Evolutionary conservation across 2,329 filamentous ascomycete genomes (phyloP), one percentile per base, ranked within the genome.

Genomic region (Talaromyces sp.): DNA sequence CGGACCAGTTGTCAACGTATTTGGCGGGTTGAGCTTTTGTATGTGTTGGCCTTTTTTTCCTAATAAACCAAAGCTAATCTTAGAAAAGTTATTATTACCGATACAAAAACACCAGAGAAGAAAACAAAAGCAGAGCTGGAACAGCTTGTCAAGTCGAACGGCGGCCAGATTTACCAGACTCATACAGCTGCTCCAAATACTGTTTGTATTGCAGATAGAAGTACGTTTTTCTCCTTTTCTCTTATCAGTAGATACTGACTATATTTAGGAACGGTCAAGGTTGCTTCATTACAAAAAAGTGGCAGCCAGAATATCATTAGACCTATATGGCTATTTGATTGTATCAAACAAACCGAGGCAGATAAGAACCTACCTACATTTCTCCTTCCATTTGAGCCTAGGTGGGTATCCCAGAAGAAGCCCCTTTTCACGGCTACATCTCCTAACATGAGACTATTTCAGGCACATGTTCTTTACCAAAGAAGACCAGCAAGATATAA

Each of bases 301-400:
- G 88, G 86, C 3, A 80, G 84, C 0, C 81, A 84, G 7, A 87
- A 91, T 66, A 88, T 99, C 56, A 81, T 98, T 60, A 85, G 86
- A 24, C 89, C 93, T 0, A 82, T 80, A 6, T 99, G 95, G 95
- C 78, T 98, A 2, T 80, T 90, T 29, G 92, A 98, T 72, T 95
- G 91, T 67, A 81, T 96, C 35, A 82, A 83, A 32, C 82, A 82
- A 62, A 80, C 78, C 51, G 81, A 87, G 64, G 69, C 74, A 49
- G 84, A 87, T 66, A 70, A 70, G 1, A 73, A 85, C 73, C 75
- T 82, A 64, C 58, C 80, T 1, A 82, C 81, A 3, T 80, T 83
- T 4, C 82, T 89, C 13, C 75, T 96, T 8, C 84, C 96, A 0
- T 78, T 83, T 4, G 86, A 89, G 63, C 80, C 83, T 21, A 76